Conservation (phyloP, 306 rosid genomes). For the Vigna unguiculata region DNA sequence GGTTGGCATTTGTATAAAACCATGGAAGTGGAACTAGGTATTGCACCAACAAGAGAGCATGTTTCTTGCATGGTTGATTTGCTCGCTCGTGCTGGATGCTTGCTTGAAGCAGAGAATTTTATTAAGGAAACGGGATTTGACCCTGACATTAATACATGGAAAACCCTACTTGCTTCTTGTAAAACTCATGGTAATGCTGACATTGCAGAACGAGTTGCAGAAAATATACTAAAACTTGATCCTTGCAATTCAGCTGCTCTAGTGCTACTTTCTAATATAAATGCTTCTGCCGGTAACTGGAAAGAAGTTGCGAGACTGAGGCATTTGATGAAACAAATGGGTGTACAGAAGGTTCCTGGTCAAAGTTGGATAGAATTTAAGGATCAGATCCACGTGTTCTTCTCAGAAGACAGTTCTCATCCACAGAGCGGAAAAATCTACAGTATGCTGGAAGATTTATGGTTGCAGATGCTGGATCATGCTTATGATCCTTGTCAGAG, state of each 20-base stretch:
- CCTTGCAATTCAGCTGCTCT: constrained; percentile 73
- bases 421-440: constrained; percentile 61
- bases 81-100: constrained; percentile 78
- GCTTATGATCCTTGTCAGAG: constrained; percentile 53
- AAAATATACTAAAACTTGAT: constrained; percentile 64
- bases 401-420: constrained; percentile 70
- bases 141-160: constrained; percentile 73
- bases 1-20: constrained; percentile 62
- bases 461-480: constrained; percentile 73
- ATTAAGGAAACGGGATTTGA: constrained; percentile 57
- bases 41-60: constrained; percentile 70
- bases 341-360: constrained; percentile 75
- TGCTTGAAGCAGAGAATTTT: constrained; percentile 67
- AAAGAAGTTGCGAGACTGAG: constrained; percentile 67
- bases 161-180: constrained; percentile 73
- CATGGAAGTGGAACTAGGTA: constrained; percentile 69
- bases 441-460: constrained; percentile 67
- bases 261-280: constrained; percentile 68
- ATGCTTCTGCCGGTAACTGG: constrained; percentile 74
- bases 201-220: constrained; percentile 71
- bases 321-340: constrained; percentile 64
- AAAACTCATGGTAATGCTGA: constrained; percentile 69
- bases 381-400: constrained; percentile 67
- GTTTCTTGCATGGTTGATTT: constrained; percentile 85
- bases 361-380: constrained; percentile 63